These are phyloP conservation scores for Tolypocladium tropicale DNA, from an alignment of 2,329 filamentous ascomycete genomes.

Conservation along the genomic window DNA sequence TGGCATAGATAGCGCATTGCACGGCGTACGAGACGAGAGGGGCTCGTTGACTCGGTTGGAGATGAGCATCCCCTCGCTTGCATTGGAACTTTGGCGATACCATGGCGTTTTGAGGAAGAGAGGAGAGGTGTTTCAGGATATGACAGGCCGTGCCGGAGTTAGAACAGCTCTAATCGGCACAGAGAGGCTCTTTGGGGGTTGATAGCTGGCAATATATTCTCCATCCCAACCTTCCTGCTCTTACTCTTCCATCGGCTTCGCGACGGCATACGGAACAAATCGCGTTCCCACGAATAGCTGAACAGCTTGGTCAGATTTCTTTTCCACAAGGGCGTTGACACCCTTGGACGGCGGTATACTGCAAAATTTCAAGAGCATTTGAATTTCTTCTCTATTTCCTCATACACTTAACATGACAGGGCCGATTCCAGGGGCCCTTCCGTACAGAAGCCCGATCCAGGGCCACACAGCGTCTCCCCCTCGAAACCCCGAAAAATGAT, in stretches of 20 bases:
- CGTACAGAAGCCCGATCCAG: background rate
- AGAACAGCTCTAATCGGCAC: background rate
- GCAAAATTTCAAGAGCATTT: background rate
- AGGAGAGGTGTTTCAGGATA: background rate
- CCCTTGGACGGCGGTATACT: background rate
- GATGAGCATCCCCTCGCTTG: background rate
- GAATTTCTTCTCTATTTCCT: conserved; percentile 11
- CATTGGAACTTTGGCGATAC: conserved; percentile 5
- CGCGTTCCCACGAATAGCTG: background rate
- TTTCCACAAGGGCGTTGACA: background rate
- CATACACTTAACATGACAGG: conserved; percentile 19
- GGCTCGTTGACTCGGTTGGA: background rate
- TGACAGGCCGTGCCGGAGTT: background rate
- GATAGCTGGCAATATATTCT: background rate
- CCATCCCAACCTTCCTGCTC: background rate
- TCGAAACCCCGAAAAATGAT: background rate
- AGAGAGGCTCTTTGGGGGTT: background rate
- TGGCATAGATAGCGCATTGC: background rate
- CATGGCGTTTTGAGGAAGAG: conserved; percentile 4
- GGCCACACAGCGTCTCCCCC: background rate
- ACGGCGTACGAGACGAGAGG: background rate
- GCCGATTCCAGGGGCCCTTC: background rate
- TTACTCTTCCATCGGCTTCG: too few species aligned
- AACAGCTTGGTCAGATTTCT: background rate
- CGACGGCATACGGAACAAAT: background rate